These are phyloP conservation scores for Cucurbita ficifolia DNA, from an alignment of 306 rosid genomes.

Conservation along the genomic window DNA sequence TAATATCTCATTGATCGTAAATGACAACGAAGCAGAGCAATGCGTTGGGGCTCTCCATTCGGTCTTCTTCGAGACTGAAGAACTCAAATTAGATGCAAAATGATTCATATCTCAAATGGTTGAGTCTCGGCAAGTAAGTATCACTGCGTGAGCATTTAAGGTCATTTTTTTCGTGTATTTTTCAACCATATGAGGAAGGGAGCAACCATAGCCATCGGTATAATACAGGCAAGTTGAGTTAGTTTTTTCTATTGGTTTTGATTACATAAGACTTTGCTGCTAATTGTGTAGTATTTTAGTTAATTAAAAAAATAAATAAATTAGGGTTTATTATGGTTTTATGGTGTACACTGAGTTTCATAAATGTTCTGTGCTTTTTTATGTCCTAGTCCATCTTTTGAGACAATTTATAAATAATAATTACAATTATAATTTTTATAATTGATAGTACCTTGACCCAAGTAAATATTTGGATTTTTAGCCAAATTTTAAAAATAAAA, in stretches of 20 bases:
- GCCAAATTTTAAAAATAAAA: no score
- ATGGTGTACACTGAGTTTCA: not conserved
- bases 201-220: not conserved
- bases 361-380: not conserved
- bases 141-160: not conserved
- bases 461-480: no score
- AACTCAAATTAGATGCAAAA: constrained; percentile 19
- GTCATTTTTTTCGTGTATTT: not conserved
- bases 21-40: constrained; percentile 72
- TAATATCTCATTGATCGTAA: constrained; percentile 78
- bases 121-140: not conserved
- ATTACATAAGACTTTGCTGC: not conserved
- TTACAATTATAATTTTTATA: not conserved
- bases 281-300: not conserved
- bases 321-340: not conserved
- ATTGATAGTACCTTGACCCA: no score
- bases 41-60: constrained; percentile 75
- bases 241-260: not conserved
- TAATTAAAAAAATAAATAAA: not conserved
- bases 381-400: not conserved
- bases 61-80: constrained; percentile 46
- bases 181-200: not conserved
- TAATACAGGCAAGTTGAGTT: not conserved
- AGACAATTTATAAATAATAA: not conserved
- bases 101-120: constrained; percentile 22